Base-by-base conservation (phyloP, 148 eudicot genomes). In the Camellia japonica region DNA sequence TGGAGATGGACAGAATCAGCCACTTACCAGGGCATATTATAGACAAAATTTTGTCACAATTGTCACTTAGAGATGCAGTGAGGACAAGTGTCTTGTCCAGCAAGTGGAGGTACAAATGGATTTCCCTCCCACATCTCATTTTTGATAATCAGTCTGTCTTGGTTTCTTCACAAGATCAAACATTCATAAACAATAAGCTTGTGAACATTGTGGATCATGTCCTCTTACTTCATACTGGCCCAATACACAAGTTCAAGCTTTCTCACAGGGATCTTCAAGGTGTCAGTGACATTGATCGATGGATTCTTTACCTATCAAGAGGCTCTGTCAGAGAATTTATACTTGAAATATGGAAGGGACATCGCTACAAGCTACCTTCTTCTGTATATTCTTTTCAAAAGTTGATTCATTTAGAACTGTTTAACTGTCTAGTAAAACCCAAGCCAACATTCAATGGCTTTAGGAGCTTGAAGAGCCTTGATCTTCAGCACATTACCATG, bases 281-380 rank as follows among this genome's bases (percentile, higher is more conserved):
- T 75, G 91, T 89, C 71, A 68, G 85, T 67, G 97, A 93, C 81
- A 90, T 93, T 38, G 95, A 93, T 79, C 84, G 97, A 30, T 93
- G 97, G 97, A 90, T 93, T 83, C 90, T 93, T 73, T 80, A 78
- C 79, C 84, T 93, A 30, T 91, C 97, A 59, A 89, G 95, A 78
- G 89, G 86, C 58, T 80, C 88, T 44, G 75, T 93, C 20, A 86
- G 84, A 78, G 95, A 90, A 77, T 89, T 93, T 68, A 83, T 91
- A 30, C 93, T 93, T 55, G 97, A 93, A 86, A 91, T 93, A 72
- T 93, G 97, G 97, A 91, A 90, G 88, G 95, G 95, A n/a, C 92
- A 90, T 71, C 91, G 95, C 52, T 93, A 93, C 88, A 89, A 80
- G 84, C 88, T 93, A 80, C 97, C 93, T 76, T 89, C 97, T 71